Evolutionary conservation across 768 basidiomycete genomes (phyloP), one percentile per base, ranked within the genome.

Genomic region (Boletus pseudo-olivaceus): DNA sequence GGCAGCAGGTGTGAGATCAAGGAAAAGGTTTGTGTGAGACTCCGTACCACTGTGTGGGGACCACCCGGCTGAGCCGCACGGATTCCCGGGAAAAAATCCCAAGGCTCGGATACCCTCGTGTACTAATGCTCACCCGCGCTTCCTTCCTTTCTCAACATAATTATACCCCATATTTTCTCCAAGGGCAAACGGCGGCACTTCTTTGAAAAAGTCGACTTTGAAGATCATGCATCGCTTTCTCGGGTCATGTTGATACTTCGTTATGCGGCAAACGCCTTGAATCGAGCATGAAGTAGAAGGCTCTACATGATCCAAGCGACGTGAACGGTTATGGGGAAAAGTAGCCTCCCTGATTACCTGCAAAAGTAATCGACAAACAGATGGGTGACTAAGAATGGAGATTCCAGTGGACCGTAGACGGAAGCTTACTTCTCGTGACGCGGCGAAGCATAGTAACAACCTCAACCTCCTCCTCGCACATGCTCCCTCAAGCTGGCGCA

Each of bases 21-120:
- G 38, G 35, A 20, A 39, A 38, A 27, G 19, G 30, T 32, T 34
- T 50, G 56, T 47, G 55, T 57, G 47, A 26, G 55, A 50, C 49
- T 26, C 17, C n/a, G 19, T 34, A 46, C 20, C 17, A 8, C 33
- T 12, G 33, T 37, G 30, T 27, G 33, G 40, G 34, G 39, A 30
- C 9, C 38, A 15, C 11, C 49, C 38, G 32, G 33, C 29, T 42
- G 6, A 34, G 39, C 53, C n/a, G 39, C 20, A 34, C 8, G 33
- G 17, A 35, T 29, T 42, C 34, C 32, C 26, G 26, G 19, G 35
- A 5, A 34, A 56, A 38, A 55, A 45, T 33, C 9, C 35, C 29
- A 32, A 45, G 8, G 14, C 34, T 33, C 26, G 54, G 51, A 19
- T 44, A 19, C 5, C 17, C 38, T 44, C 34, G 45, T 30, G 19